phyloP scores from a whole-genome alignment of 1,284 basidiomycete genomes.

The Trichosporon sp. region DNA sequence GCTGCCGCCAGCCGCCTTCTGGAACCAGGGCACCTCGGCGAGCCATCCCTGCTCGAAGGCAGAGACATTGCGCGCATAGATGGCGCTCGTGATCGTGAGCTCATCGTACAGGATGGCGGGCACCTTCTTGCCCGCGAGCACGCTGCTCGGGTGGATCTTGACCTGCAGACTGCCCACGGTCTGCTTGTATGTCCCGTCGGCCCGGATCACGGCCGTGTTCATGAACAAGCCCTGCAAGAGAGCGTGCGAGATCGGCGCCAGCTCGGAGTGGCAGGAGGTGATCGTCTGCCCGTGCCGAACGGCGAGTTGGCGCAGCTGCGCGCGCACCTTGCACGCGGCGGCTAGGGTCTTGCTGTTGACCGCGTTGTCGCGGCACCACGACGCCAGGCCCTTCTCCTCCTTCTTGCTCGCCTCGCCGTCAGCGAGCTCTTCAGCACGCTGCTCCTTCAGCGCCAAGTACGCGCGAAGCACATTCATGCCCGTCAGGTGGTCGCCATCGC shows the following conservation, averaged over 20 bases:
- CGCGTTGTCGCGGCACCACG: constrained; percentile 82
- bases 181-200: constrained; percentile 81
- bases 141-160: constrained; percentile 86
- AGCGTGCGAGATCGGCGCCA: constrained; percentile 66
- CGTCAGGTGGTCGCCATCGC: constrained; percentile 88
- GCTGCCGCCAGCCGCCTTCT: constrained; percentile 35
- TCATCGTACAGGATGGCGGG: constrained; percentile 88
- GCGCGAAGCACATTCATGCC: constrained; percentile 80
- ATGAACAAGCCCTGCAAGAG: constrained; percentile 75
- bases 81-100: constrained; percentile 80
- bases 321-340: constrained; percentile 80
- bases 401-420: constrained; percentile 30
- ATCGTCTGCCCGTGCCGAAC: constrained; percentile 65
- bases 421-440: constrained; percentile 45
- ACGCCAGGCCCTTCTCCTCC: constrained; percentile 59
- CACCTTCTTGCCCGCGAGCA: constrained; percentile 73
- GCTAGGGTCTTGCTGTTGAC: constrained; percentile 81
- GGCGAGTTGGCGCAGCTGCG: constrained; percentile 75
- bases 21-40: constrained; percentile 55
- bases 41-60: constrained; percentile 68
- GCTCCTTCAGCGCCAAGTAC: constrained; percentile 64
- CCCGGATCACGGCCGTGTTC: constrained; percentile 78
- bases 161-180: constrained; percentile 72
- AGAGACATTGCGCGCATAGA: constrained; percentile 85
- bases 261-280: constrained; percentile 64